phyloP scores from a whole-genome alignment of 768 basidiomycete species.

The Rhodotorula babjevae region DNA sequence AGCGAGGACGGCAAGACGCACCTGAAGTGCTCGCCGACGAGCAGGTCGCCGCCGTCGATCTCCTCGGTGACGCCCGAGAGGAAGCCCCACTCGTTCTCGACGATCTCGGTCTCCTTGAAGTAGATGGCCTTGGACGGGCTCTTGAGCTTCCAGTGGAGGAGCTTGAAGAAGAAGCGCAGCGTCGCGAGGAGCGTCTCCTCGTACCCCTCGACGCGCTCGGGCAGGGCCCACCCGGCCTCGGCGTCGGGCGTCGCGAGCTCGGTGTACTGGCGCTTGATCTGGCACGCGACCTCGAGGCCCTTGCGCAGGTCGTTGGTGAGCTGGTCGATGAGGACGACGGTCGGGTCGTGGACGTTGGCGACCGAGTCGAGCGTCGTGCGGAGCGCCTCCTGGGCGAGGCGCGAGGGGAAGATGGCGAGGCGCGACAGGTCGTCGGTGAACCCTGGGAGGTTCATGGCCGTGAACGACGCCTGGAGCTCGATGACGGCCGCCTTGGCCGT shows the following conservation, averaged over 20 bases:
- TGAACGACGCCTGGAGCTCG: constrained; percentile 67
- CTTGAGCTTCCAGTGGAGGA: constrained; percentile 94
- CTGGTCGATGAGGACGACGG: constrained; percentile 85
- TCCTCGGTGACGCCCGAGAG: constrained; percentile 87
- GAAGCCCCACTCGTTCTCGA: constrained; percentile 93
- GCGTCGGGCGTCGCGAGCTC: constrained; percentile 84
- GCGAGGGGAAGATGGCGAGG: constrained; percentile 92
- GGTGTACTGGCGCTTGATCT: constrained; percentile 90
- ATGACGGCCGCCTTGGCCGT: constrained; percentile 82
- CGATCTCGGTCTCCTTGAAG: constrained; percentile 96
- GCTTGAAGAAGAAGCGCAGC: constrained; percentile 79
- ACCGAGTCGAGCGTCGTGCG: constrained; percentile 70
- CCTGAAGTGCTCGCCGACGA: constrained; percentile 96
- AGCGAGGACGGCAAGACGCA: constrained; percentile 48
- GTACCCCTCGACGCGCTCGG: constrained; percentile 81
- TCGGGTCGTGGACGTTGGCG: constrained; percentile 74
- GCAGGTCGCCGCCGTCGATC: constrained; percentile 74
- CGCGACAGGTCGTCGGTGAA: constrained; percentile 84
- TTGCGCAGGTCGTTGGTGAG: constrained; percentile 88
- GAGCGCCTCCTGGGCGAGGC: constrained; percentile 84
- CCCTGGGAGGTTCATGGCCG: constrained; percentile 82
- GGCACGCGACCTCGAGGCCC: constrained; percentile 83
- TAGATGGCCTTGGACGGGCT: constrained; percentile 84
- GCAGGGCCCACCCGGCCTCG: constrained; percentile 79
- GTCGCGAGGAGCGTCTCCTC: constrained; percentile 83